Evolutionary conservation across 768 basidiomycete genomes (phyloP).

Genomic region (Suillus lakei): DNA sequence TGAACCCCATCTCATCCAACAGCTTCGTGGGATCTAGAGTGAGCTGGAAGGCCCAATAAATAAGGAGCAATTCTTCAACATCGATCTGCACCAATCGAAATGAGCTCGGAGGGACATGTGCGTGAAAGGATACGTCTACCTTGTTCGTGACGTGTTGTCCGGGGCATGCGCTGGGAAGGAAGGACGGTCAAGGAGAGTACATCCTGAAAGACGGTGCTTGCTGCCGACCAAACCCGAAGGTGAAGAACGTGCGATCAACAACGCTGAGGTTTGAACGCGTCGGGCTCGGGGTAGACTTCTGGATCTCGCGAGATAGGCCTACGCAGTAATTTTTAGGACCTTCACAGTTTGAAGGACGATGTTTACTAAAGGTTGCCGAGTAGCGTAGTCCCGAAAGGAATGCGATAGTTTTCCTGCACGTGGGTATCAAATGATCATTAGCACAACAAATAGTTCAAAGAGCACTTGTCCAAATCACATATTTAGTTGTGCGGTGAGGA

Average conservation of each 20-base stretch:
- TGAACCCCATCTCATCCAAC: neutral
- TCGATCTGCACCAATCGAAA: slow-evolving; percentile 46
- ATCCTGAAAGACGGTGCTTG: neutral
- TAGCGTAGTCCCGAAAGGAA: slow-evolving; percentile 25
- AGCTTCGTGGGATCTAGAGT: neutral
- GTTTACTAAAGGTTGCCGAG: slow-evolving; percentile 22
- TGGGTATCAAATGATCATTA: neutral
- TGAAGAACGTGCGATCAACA: slow-evolving; percentile 53
- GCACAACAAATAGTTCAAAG: neutral
- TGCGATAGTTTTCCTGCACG: slow-evolving; percentile 26
- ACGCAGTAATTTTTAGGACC: neutral
- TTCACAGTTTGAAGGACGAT: neutral
- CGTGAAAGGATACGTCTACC: neutral
- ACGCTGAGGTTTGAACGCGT: slow-evolving; percentile 48
- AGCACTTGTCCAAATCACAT: slow-evolving; percentile 7
- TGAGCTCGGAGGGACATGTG: neutral
- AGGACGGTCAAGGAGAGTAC: neutral
- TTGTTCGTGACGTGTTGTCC: neutral
- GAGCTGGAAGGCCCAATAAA: neutral
- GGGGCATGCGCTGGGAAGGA: slow-evolving; percentile 30
- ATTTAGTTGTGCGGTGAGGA: slow-evolving; percentile 2
- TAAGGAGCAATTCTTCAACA: neutral
- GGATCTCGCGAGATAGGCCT: slow-evolving; percentile 1
- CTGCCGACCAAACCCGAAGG: slow-evolving; percentile 53
- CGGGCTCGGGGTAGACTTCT: slow-evolving; percentile 5